Percentiles rank a stretch among this genome's conserved stretches.
Evolutionary conservation across 768 basidiomycete species (phyloP).

Genomic region (Suillus variegatus): DNA sequence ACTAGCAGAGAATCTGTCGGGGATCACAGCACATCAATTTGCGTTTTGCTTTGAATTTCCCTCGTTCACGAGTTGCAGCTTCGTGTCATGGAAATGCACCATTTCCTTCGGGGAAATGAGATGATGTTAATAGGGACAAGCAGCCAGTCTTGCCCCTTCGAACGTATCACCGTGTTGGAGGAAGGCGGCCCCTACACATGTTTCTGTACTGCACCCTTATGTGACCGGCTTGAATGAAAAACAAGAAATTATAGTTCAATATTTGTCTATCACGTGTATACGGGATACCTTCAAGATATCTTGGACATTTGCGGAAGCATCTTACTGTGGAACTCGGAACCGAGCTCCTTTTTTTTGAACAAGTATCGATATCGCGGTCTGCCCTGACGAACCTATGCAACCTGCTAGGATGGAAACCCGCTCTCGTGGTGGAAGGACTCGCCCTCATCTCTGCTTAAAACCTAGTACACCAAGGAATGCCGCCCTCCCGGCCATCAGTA

Average conservation of each 20-base stretch:
- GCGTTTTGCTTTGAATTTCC: background rate
- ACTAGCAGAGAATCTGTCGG: background rate
- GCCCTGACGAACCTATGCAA: constrained; percentile 15
- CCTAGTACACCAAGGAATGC: constrained; percentile 25
- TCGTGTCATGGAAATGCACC: constrained; percentile 14
- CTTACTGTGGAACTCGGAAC: constrained; percentile 33
- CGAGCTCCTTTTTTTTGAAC: constrained; percentile 36
- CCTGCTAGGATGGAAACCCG: constrained; percentile 23
- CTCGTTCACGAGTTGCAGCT: constrained; percentile 23
- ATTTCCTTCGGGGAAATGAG: constrained; percentile 9
- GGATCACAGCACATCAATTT: constrained; percentile 10
- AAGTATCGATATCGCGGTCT: constrained; percentile 14
- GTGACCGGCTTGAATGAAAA: no score
- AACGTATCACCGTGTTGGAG: constrained; percentile 2
- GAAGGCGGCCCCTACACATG: background rate
- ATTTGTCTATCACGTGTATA: background rate
- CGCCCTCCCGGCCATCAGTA: constrained; percentile 7
- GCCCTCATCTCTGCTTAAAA: constrained; percentile 22
- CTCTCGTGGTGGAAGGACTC: constrained; percentile 23
- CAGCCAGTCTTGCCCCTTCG: background rate
- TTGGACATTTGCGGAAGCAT: no score
- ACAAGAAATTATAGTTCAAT: background rate
- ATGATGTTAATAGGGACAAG: background rate
- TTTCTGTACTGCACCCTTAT: background rate
- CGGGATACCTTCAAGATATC: constrained; percentile 12